Base-by-base conservation (phyloP, 352 stramenopile genomes). In the Peronospora tabacina region DNA sequence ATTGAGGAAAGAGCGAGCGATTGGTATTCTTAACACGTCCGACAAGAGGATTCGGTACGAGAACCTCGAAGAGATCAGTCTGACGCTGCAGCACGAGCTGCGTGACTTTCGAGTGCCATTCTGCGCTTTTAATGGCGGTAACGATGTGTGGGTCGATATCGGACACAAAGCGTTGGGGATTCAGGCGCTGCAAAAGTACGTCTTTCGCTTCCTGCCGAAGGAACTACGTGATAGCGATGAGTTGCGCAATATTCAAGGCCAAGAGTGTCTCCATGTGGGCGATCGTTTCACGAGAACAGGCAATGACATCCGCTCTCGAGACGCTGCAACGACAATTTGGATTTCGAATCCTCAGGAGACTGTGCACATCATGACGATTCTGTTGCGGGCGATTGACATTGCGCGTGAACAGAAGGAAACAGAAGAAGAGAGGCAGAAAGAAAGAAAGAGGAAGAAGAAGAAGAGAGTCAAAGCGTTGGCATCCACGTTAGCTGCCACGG, bases 101-200 rank as follows among this genome's bases (percentile, higher is more conserved):
- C 63, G 75, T 26, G 63, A 88, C 51, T 76, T 70, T 12, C 40
- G 36, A 1, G 70, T 98, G 16, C 95, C 95, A 8, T 97, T 96
- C 57, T 98, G 93, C 58, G 93, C 92, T 1, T 98, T 98, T 59
- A 98, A 98, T 64, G 95, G 95, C 20, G 95, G 95, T 11, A 88
- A 92, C 32, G 95, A 98, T 62, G 90, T 94, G 35, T 98, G 89
- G 89, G 89, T 98, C 11, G 95, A 98, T 63, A 84, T 97, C 34
- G 95, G 95, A n/a, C 96, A 98, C 68, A 98, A 98, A 65, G 74
- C 86, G 8, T 79, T 98, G 17, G 95, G 86, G 10, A 96, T 98
- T 32, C 63, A 87, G 51, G 87, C 95, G 26, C 68, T 98, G 13
- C 83, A 97, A 59, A 77, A 86, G 43, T 89, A 85, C 40, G 76